Evolutionary conservation across 2,329 filamentous ascomycete genomes (phyloP), one percentile per base, ranked within the genome.

Genomic region (Fusarium palustre): DNA sequence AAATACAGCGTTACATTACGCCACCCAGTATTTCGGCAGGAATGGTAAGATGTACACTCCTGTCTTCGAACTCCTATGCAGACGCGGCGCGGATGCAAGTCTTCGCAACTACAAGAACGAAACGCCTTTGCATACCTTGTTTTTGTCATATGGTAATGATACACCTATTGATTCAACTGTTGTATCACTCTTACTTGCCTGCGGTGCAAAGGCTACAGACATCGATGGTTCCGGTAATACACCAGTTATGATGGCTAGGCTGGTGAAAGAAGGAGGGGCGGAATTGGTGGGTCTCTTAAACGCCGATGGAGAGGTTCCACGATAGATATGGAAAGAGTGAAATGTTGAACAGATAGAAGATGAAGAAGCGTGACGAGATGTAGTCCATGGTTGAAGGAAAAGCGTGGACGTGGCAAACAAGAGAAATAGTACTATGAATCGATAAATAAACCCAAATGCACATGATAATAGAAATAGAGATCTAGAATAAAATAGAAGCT

Each of bases 61-160:
- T 1, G 20, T 50, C 0, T 20, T 50, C 0, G 18, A 50, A 25
- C 24, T 28, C 3, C 24, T 38, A 4, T 30, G 18, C 4, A 12
- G 12, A 3, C 33, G 34, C 2, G 34, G 22, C 18, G 2, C 15
- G 1, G 18, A 50, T 22, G 2, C 48, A 5, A 50, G 34, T 18
- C 10, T 30, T 3, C 33, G 24, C 22, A 50, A 38, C 0, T 11
- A 18, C 15, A 50, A 50, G 1, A 6, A 30, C 3, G 18, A 46
- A 50, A 50, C 48, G 3, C 48, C 48, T 28, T 1, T 50, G 3
- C 48, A 50, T 3, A 30, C 22, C 22, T 7, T 50, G 1, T 39
- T 56, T 5, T 7, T n/a, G 5, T 1, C 7, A 4, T 1, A 30
- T 0, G 13, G 18, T 13, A 22, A 46, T 9, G n/a, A n/a, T 16